Conservation (phyloP, 2,329 filamentous ascomycete species). For the Pseudogymnoascus sp. region DNA sequence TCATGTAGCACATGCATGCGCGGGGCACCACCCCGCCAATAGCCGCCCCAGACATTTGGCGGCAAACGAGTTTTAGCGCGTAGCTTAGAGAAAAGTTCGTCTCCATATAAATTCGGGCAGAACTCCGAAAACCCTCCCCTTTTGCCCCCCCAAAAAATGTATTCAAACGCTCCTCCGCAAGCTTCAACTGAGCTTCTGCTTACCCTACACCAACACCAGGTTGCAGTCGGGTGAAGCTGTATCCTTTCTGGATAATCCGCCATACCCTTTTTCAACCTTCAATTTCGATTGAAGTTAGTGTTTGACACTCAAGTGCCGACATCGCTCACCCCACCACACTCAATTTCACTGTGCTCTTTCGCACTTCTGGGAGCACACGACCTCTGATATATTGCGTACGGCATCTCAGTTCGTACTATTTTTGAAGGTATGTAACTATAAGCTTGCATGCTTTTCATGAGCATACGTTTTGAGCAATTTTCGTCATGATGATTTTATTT, state of each 20-base stretch:
- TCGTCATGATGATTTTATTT: constrained; percentile 23
- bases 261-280: constrained; percentile 3
- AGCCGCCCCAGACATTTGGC: constrained; percentile 4
- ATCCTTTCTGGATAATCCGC: not conserved
- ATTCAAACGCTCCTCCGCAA: constrained; percentile 5
- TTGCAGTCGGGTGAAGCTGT: constrained; percentile 5
- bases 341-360: not conserved
- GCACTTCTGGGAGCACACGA: constrained; percentile 1
- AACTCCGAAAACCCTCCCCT: constrained; percentile 3
- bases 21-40: constrained; percentile 7
- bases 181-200: constrained; percentile 2
- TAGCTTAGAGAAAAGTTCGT: constrained; percentile 4
- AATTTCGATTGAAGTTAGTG: constrained; percentile 7
- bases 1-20: constrained; percentile 4
- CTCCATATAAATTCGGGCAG: constrained; percentile 8
- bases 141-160: constrained; percentile 2
- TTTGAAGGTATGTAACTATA: not conserved
- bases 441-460: not conserved
- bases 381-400: not conserved
- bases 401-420: not conserved
- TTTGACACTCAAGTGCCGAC: not conserved
- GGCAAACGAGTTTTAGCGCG: constrained; percentile 7
- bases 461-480: not conserved
- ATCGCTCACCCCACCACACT: constrained; percentile 4
- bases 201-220: constrained; percentile 3